Percentiles rank a stretch among this genome's conserved stretches.
These are phyloP conservation scores for Betula pendula DNA, from an alignment of 306 rosid genomes.

Conservation along the genomic window DNA sequence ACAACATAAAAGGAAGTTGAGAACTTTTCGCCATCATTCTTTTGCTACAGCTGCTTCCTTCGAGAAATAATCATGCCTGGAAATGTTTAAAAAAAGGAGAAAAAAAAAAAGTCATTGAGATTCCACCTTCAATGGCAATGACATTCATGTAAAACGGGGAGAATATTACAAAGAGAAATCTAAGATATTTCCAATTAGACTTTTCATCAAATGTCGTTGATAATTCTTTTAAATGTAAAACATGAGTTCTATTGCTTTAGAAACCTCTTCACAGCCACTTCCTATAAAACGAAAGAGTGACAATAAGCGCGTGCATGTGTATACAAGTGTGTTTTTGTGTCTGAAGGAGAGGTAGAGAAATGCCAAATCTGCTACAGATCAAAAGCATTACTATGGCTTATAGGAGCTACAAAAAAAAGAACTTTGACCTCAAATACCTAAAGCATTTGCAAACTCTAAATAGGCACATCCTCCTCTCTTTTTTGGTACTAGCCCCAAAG, in stretches of 20 bases:
- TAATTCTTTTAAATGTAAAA: not conserved
- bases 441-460: not conserved
- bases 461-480: not conserved
- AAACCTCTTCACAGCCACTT: too few species aligned
- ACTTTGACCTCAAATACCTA: not conserved
- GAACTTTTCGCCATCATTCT: slow-evolving; percentile 67
- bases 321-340: too few species aligned
- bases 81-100: too few species aligned
- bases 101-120: slow-evolving; percentile 3
- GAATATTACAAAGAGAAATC: slow-evolving; percentile 8
- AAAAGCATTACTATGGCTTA: not conserved
- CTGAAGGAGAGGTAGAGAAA: too few species aligned
- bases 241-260: too few species aligned
- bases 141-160: slow-evolving; percentile 16
- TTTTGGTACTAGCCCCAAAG: not conserved
- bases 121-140: slow-evolving; percentile 12
- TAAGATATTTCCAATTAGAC: not conserved
- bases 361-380: not conserved
- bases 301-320: too few species aligned
- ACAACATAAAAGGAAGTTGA: slow-evolving; percentile 15
- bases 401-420: not conserved
- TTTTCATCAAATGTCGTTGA: not conserved
- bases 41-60: too few species aligned
- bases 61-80: slow-evolving; percentile 80
- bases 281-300: too few species aligned